Evolutionary conservation across 495 filamentous ascomycete genomes (phyloP).

Genomic region (Copromyces sp.): DNA sequence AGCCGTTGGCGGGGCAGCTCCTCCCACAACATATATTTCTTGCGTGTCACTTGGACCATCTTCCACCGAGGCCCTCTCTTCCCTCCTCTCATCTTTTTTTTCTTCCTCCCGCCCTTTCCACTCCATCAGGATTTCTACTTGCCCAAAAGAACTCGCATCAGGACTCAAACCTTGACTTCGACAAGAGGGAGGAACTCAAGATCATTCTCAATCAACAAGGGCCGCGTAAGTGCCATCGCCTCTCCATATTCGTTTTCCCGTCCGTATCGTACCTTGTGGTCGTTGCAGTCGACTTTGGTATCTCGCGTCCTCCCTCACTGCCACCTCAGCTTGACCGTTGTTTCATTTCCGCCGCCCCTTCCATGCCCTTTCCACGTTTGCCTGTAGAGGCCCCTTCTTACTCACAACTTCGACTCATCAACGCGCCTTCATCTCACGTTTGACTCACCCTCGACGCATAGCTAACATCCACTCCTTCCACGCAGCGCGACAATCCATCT

Average conservation of each 20-base stretch:
- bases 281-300: neutral
- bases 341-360: neutral
- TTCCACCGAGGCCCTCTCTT: neutral
- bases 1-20: neutral
- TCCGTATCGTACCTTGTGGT: neutral
- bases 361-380: neutral
- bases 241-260: neutral
- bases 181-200: neutral
- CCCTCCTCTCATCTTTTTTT: neutral
- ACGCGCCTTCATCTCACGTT: neutral
- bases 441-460: neutral
- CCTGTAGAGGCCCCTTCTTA: neutral
- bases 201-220: neutral
- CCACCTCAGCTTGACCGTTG: neutral
- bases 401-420: neutral
- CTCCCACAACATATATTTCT: neutral
- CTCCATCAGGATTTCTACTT: neutral
- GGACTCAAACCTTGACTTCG: neutral
- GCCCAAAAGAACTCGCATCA: neutral
- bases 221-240: neutral
- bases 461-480: neutral
- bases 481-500: neutral
- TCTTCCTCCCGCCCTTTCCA: neutral
- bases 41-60: neutral
- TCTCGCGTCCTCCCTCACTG: neutral